A percentile compares a stretch with the other conserved stretches of the same genome.
Conservation (phyloP, 805 yeast genomes). For the Pichia thaimueangensis region DNA sequence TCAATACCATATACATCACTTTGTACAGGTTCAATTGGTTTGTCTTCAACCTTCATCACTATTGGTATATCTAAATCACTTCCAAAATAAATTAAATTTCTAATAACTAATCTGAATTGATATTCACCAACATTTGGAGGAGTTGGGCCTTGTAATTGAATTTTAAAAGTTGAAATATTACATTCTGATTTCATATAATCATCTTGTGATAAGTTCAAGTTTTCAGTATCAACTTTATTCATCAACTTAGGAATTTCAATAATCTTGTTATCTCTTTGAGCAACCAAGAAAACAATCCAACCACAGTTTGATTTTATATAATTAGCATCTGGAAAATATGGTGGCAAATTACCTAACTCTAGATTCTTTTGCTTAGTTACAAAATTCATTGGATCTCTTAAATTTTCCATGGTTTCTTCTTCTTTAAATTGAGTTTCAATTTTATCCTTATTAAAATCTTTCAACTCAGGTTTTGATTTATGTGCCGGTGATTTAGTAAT, state of each 20-base stretch:
- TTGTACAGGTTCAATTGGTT: conserved; percentile 39
- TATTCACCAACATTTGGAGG: conserved; percentile 64
- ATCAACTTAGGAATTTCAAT: conserved; percentile 59
- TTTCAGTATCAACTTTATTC: conserved; percentile 46
- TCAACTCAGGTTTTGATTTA: conserved; percentile 46
- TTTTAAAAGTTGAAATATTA: conserved; percentile 64
- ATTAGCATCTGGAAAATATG: conserved; percentile 61
- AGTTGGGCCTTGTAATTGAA: conserved; percentile 67
- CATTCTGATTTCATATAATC: conserved; percentile 41
- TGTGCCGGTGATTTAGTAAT: conserved; percentile 68
- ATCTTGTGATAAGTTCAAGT: conserved; percentile 47
- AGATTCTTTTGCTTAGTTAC: conserved; percentile 64
- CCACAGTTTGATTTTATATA: conserved; percentile 30
- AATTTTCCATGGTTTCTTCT: conserved; percentile 54
- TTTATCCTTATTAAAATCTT: conserved; percentile 31
- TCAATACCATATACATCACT: conserved; percentile 51
- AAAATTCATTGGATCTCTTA: conserved; percentile 65
- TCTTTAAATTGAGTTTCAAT: conserved; percentile 39
- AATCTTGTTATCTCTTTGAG: conserved; percentile 75
- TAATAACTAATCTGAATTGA: conserved; percentile 64
- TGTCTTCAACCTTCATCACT: conserved; percentile 59
- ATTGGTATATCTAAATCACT: conserved; percentile 69
- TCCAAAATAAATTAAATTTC: conserved; percentile 76
- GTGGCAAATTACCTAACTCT: conserved; percentile 56
- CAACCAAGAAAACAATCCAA: conserved; percentile 66